Percentiles rank a stretch among this genome's conserved stretches.
Conservation (phyloP, 768 basidiomycete species). For the Termitomyces sp. region DNA sequence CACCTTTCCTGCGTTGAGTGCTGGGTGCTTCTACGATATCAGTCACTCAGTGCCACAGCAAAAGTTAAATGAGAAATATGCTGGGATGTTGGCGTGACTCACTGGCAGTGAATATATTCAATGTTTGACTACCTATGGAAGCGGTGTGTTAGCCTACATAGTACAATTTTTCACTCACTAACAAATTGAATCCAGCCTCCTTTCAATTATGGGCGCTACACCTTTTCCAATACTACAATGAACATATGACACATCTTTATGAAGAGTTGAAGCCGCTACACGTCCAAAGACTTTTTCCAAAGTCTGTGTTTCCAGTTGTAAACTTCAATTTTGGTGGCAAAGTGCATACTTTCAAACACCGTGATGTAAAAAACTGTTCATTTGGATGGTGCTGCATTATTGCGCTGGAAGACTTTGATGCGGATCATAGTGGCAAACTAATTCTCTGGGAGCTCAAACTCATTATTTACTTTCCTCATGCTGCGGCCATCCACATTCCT, state of each 20-base stretch:
- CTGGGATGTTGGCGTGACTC: neutral
- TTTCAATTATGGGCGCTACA: too few relatives aligned
- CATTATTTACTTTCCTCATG: neutral
- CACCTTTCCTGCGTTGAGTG: neutral
- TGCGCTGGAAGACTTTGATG: neutral
- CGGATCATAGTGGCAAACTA: neutral
- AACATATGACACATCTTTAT: too few relatives aligned
- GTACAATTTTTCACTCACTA: too few relatives aligned
- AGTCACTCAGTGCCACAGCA: neutral
- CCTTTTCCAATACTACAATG: too few relatives aligned
- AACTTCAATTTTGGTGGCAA: neutral
- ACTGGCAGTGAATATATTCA: too few relatives aligned
- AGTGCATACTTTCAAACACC: neutral
- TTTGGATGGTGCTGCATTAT: neutral
- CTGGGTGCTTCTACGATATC: neutral
- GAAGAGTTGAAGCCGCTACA: too few relatives aligned
- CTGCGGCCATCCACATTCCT: neutral
- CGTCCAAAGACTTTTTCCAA: too few relatives aligned
- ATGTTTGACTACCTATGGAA: too few relatives aligned
- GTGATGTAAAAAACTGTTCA: neutral
- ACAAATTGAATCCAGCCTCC: too few relatives aligned
- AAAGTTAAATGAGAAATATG: neutral
- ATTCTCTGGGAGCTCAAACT: neutral
- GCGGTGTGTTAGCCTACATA: too few relatives aligned
- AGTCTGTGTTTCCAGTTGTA: neutral